Percentiles rank a stretch among this genome's conserved stretches.
These are phyloP conservation scores for Solanum hybrid DNA, from an alignment of 305 asterid genomes.

Conservation along the genomic window DNA sequence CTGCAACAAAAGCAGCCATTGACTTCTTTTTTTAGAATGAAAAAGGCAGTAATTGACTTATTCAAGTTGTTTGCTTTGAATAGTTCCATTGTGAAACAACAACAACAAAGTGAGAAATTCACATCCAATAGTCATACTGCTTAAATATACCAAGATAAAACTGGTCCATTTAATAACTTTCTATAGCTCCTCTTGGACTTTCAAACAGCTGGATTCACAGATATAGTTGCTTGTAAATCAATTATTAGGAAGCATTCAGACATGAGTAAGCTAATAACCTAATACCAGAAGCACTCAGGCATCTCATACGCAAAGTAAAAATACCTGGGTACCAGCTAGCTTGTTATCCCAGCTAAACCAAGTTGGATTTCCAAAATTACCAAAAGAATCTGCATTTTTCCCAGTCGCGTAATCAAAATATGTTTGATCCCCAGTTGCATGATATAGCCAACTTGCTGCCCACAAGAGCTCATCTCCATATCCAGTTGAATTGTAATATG, in stretches of 20 bases:
- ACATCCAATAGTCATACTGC: background rate
- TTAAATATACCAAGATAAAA: background rate
- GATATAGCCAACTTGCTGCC: conserved; percentile 96
- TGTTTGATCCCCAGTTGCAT: conserved; percentile 63
- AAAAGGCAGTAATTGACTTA: background rate
- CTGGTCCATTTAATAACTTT: background rate
- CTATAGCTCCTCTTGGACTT: background rate
- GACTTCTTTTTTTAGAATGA: background rate
- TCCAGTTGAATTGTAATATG: conserved; percentile 85
- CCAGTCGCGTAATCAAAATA: conserved; percentile 76
- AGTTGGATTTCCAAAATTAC: conserved; percentile 71
- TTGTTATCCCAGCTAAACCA: conserved; percentile 99
- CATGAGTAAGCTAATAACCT: background rate
- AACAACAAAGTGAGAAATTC: background rate
- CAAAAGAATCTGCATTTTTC: conserved; percentile 57
- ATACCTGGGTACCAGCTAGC: conserved; percentile 88
- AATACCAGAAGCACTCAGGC: background rate
- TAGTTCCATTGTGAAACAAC: background rate
- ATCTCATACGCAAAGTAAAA: background rate
- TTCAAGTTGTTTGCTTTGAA: background rate
- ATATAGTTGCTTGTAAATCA: background rate
- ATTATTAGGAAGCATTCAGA: background rate
- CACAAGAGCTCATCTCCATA: conserved; percentile 95
- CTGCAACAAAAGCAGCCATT: conserved; percentile 27
- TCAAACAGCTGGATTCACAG: background rate